Evolutionary conservation across 2,329 filamentous ascomycete species (phyloP).

Genomic region (Pseudocercospora ulei): DNA sequence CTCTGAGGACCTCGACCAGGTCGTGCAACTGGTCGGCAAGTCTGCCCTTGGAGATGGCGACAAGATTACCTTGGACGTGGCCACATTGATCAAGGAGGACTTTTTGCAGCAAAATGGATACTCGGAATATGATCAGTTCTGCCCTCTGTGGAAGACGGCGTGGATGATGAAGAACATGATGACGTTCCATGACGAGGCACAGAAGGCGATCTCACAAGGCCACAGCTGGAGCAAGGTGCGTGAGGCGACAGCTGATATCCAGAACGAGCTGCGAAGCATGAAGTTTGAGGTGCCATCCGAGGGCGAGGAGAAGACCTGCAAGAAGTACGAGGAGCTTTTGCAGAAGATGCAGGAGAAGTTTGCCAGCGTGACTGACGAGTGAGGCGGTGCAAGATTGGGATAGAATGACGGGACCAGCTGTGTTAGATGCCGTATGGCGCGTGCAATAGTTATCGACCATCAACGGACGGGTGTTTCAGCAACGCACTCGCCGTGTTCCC

Average conservation of each 20-base stretch:
- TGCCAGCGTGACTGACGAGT: constrained; percentile 90
- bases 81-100: constrained; percentile 88
- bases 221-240: constrained; percentile 87
- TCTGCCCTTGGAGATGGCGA: constrained; percentile 89
- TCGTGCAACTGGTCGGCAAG: constrained; percentile 96
- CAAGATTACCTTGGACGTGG: constrained; percentile 95
- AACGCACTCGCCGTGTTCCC: no score
- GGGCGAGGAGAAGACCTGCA: constrained; percentile 65
- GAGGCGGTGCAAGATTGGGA: constrained; percentile 33
- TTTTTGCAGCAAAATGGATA: constrained; percentile 99
- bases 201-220: constrained; percentile 87
- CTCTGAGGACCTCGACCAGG: constrained; percentile 95
- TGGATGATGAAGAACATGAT: constrained; percentile 99
- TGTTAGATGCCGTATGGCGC: constrained; percentile 11
- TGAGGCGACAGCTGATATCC: constrained; percentile 79
- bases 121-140: constrained; percentile 98
- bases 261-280: constrained; percentile 74
- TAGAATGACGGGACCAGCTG: not conserved
- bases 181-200: constrained; percentile 92
- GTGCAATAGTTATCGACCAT: constrained; percentile 12
- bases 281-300: constrained; percentile 93
- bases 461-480: no score
- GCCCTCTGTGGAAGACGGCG: constrained; percentile 97
- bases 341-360: constrained; percentile 96
- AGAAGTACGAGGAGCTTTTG: constrained; percentile 91